Evolutionary conservation across 306 rosid genomes (phyloP).

Genomic region (Elaeagnus macrophylla): DNA sequence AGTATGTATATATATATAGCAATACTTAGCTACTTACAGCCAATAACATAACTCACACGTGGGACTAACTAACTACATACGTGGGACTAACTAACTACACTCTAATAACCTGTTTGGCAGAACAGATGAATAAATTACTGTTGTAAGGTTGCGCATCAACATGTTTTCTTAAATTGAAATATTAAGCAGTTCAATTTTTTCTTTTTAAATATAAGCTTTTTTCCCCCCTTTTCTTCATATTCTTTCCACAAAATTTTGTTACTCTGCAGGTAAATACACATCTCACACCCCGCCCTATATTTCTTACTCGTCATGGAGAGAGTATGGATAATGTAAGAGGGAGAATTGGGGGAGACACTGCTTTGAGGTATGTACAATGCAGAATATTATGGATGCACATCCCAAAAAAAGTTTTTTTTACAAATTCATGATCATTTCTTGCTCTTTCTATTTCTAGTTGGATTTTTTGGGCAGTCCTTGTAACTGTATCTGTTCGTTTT

Average conservation of each 20-base stretch:
- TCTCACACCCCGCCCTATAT: constrained; percentile 95
- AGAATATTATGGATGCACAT: constrained; percentile 1
- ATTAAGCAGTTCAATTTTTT: too few species aligned
- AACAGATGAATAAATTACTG: too few species aligned
- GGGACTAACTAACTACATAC: too few species aligned
- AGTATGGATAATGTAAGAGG: constrained; percentile 95
- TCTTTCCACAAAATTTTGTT: constrained; percentile 1
- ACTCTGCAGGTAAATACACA: constrained; percentile 80
- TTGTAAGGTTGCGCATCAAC: too few species aligned
- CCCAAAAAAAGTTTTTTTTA: not conserved
- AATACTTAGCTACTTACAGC: too few species aligned
- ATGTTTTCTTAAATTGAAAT: too few species aligned
- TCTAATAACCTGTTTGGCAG: too few species aligned
- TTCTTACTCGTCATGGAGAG: constrained; percentile 97
- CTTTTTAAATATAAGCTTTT: not conserved
- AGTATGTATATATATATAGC: too few species aligned
- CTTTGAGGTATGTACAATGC: constrained; percentile 47
- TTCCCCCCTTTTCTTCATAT: not conserved
- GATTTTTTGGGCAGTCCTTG: too few species aligned
- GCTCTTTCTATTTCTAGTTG: not conserved
- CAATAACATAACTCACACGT: too few species aligned
- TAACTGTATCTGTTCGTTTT: too few species aligned
- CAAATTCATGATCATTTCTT: not conserved
- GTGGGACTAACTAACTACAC: too few species aligned
- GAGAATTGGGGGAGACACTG: constrained; percentile 89